Evolutionary conservation across 2,329 filamentous ascomycete species (phyloP).

Genomic region (Lachnellula arida): DNA sequence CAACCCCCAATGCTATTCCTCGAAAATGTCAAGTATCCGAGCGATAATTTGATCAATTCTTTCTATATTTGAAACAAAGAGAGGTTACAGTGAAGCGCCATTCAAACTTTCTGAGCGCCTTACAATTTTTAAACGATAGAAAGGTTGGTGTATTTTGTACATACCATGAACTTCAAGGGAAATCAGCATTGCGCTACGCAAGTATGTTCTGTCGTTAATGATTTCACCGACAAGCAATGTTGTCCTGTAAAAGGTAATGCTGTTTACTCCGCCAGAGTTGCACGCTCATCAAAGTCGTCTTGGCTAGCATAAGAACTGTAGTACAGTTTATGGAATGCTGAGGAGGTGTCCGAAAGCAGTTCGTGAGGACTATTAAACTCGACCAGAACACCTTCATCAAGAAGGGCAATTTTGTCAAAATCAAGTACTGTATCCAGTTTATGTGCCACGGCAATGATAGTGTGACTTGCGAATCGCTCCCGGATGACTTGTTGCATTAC

Average conservation of each 20-base stretch:
- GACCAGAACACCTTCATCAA: slow-evolving; percentile 52
- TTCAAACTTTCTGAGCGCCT: background rate
- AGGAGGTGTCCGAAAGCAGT: slow-evolving; percentile 44
- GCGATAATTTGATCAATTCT: too few species aligned
- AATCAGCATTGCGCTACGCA: background rate
- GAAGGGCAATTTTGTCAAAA: slow-evolving; percentile 41
- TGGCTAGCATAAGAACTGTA: background rate
- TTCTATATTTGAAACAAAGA: too few species aligned
- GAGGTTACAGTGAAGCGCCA: too few species aligned
- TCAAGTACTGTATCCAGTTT: slow-evolving; percentile 36
- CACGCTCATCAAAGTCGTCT: background rate
- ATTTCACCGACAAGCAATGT: too few species aligned
- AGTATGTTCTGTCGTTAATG: too few species aligned
- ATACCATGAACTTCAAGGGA: background rate
- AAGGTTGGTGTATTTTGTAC: background rate
- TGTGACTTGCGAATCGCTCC: slow-evolving; percentile 45
- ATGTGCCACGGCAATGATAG: slow-evolving; percentile 36
- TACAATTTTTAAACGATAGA: background rate
- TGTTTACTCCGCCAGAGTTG: background rate
- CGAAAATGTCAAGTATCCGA: too few species aligned
- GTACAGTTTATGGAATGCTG: background rate
- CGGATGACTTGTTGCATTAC: slow-evolving; percentile 48
- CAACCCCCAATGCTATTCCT: too few species aligned
- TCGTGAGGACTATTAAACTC: slow-evolving; percentile 86
- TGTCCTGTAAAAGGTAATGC: background rate